phyloP scores from a whole-genome alignment of 257 asterid species.

The Forsythia suspensa region DNA sequence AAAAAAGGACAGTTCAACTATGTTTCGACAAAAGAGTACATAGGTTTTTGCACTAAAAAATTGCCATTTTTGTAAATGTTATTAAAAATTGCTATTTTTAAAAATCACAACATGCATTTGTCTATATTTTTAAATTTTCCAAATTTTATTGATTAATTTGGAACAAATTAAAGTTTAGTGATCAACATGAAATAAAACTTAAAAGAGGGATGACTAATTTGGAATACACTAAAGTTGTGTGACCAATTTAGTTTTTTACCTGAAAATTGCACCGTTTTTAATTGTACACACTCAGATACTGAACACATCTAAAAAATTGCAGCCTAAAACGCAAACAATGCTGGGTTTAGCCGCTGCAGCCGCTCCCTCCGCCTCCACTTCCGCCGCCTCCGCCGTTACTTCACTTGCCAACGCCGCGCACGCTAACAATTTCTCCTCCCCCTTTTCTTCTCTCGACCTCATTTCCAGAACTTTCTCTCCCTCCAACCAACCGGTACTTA shows the following conservation, averaged over 20 bases:
- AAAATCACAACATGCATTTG: too few relatives aligned
- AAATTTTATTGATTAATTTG: too few relatives aligned
- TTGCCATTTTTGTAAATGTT: too few relatives aligned
- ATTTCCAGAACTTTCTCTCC: conserved; percentile 8
- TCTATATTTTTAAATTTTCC: too few relatives aligned
- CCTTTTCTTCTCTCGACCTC: conserved; percentile 22
- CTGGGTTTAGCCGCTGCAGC: conserved; percentile 31
- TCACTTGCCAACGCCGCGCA: conserved; percentile 25
- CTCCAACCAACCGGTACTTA: conserved; percentile 35
- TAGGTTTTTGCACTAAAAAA: too few relatives aligned
- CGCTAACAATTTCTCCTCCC: conserved; percentile 12
- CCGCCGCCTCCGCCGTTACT: conserved; percentile 17
- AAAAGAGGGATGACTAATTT: too few relatives aligned
- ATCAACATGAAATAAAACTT: too few relatives aligned
- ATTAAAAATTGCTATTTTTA: too few relatives aligned
- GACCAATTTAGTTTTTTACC: neutral
- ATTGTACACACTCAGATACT: neutral
- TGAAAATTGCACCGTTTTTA: neutral
- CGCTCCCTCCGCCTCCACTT: conserved; percentile 25
- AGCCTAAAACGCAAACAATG: conserved; percentile 20
- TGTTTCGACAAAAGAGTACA: too few relatives aligned
- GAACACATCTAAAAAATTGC: neutral
- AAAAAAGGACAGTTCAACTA: too few relatives aligned
- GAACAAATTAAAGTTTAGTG: too few relatives aligned
- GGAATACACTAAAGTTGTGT: too few relatives aligned